Base-by-base conservation (phyloP, 768 basidiomycete genomes). In the Antrodiella citrinella region DNA sequence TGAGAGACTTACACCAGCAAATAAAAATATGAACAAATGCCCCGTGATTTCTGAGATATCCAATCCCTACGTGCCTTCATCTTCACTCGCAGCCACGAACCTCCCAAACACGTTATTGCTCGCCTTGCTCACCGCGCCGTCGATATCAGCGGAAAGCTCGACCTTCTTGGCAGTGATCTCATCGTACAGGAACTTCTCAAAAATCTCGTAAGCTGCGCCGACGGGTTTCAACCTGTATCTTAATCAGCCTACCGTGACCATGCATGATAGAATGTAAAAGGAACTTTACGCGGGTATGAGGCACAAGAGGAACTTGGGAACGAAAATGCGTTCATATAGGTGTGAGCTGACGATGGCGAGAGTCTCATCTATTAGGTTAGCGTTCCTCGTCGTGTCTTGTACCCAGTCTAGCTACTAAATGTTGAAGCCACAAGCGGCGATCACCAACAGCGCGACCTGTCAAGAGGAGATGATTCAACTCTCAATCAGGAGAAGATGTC, bases 1-100 rank as follows among this genome's bases (percentile, higher is more conserved):
- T n/a, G n/a, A n/a, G n/a, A n/a, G n/a, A 42, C 47, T 20, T 24
- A 49, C 52, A 11, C 63, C 63, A 26, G 62, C 63, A 20, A 65
- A 49, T n/a, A 63, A 40, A 47, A 60, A 65, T 11, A 57, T 52
- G 46, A 55, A 56, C 13, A 55, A 47, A 45, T 59, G 57, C 18
- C 54, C 54, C 10, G 52, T 51, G 12, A 59, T 50, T 22, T 57
- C 56, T 13, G 44, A 47, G 39, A 47, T 40, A 44, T 53, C 41
- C 45, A 59, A 45, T 5, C 53, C 47, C 30, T 49, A 39, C 2
- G 47, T 54, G 7, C 51, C 51, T 7, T 55, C 54, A 19, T 45
- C 15, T 39, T 38, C 44, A 26, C 57, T 57, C 3, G 57, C 54
- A 20, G 22, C 21, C 15, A 59, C 48, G 11, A 59, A 45, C 26